Evolutionary conservation across 2,329 filamentous ascomycete species (phyloP), one percentile per base, ranked within the genome.

Genomic region (Nemania diffusa): DNA sequence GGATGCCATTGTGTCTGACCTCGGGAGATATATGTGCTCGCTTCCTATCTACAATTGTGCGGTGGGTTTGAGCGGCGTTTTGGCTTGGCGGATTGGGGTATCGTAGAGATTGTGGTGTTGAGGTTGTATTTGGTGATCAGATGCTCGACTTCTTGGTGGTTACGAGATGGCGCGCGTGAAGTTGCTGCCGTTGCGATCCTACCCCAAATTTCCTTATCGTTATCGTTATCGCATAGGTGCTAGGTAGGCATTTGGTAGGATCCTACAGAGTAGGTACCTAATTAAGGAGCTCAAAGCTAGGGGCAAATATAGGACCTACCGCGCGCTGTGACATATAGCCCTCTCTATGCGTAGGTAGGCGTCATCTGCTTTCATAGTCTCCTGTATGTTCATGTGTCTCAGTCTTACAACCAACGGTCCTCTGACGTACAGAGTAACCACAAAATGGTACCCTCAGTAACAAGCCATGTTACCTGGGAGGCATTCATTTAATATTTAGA

Each of bases 1-100:
- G 69, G 91, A 86, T 90, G 92, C 92, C 32, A 62, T 62, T 59
- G 70, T 76, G 81, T 26, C 64, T 3, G 15, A 13, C 46, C 17
- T 24, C 27, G 7, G 20, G 37, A 42, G 48, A 57, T 51, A 53
- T n/a, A 57, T 11, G 48, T 27, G 22, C 11, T 22, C 15, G 24
- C 22, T 42, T 26, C 29, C 27, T 27, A 9, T 50, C 13, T 20
- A 20, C 27, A 13, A 34, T 26, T 51, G 6, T 2, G n/a, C 7
- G 26, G 7, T 32, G 60, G 13, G 32, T 3, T 51, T 5, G n/a
- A 17, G 7, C 42, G 24, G 62, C 1, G 4, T 50, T 58, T 51
- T 46, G 15, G 11, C 34, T 32, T 52, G 17, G 40, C 9, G 27
- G 22, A 26, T 20, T 53, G 2, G 24, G 32, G 24, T 26, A 27